A percentile compares a stretch with the other conserved stretches of the same genome.
These are phyloP conservation scores for Aspergillus texensis DNA, from an alignment of 2,329 filamentous ascomycete genomes.

Conservation along the genomic window DNA sequence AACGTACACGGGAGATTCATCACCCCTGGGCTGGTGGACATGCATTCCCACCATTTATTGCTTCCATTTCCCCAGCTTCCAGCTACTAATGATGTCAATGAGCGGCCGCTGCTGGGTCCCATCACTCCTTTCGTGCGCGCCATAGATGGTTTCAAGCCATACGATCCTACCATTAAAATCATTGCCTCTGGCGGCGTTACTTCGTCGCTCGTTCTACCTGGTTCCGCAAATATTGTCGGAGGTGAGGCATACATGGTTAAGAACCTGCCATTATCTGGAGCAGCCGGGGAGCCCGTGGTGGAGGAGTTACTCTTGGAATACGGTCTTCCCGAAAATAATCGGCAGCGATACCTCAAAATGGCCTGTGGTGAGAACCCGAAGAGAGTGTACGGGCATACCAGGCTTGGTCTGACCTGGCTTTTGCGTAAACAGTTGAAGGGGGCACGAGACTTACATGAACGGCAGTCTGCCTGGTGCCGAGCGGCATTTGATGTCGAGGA, in stretches of 20 bases:
- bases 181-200: constrained; percentile 76
- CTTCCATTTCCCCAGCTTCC: constrained; percentile 57
- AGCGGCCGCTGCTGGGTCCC: constrained; percentile 54
- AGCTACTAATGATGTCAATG: constrained; percentile 64
- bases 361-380: constrained; percentile 74
- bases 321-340: constrained; percentile 54
- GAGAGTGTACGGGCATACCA: constrained; percentile 61
- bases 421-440: constrained; percentile 68
- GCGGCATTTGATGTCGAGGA: not conserved
- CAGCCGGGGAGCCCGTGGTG: constrained; percentile 59
- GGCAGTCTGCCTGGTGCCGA: constrained; percentile 1
- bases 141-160: constrained; percentile 65
- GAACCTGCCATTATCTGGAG: constrained; percentile 59
- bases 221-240: constrained; percentile 73
- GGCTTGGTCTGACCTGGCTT: constrained; percentile 70
- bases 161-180: constrained; percentile 66
- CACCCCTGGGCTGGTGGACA: constrained; percentile 70
- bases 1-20: constrained; percentile 33
- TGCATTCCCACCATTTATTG: constrained; percentile 70
- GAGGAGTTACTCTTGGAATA: constrained; percentile 67
- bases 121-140: constrained; percentile 69
- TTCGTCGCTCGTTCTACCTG: constrained; percentile 67
- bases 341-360: constrained; percentile 76
- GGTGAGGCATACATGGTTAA: constrained; percentile 72
- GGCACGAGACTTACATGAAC: constrained; percentile 21